Percentiles rank a stretch among this genome's conserved stretches.
Evolutionary conservation across 306 rosid genomes (phyloP).

Genomic region (Sechiopsis laciniata): DNA sequence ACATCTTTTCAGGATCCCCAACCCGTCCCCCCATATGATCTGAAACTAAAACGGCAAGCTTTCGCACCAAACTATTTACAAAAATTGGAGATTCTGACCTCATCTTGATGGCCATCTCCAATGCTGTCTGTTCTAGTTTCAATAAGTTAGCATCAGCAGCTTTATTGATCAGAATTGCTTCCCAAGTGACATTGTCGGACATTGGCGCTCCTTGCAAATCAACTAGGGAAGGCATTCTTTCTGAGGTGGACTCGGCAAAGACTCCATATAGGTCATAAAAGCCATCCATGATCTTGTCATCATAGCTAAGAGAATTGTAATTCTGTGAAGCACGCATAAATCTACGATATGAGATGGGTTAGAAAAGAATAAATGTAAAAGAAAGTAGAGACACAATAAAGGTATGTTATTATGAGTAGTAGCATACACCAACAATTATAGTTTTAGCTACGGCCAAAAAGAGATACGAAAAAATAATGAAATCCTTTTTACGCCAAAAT

Average conservation of each 20-base stretch:
- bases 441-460: not conserved
- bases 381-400: constrained; percentile 21
- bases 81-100: constrained; percentile 44
- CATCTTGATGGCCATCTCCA: constrained; percentile 52
- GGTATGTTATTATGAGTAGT: not conserved
- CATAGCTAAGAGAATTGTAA: constrained; percentile 89
- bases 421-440: not conserved
- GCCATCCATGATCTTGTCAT: constrained; percentile 92
- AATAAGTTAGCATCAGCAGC: constrained; percentile 75
- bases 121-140: constrained; percentile 73
- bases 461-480: not conserved
- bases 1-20: constrained; percentile 64
- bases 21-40: constrained; percentile 95
- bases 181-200: constrained; percentile 74
- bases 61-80: constrained; percentile 50
- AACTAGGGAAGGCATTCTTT: constrained; percentile 83
- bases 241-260: constrained; percentile 46
- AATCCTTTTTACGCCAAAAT: not conserved
- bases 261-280: constrained; percentile 90
- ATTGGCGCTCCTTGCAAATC: constrained; percentile 84
- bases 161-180: constrained; percentile 83
- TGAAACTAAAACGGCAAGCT: constrained; percentile 82
- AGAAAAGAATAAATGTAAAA: constrained; percentile 45
- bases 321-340: constrained; percentile 92
- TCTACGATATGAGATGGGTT: constrained; percentile 86